Conservation (phyloP, 139 green algal species). For the Microglena sp. region DNA sequence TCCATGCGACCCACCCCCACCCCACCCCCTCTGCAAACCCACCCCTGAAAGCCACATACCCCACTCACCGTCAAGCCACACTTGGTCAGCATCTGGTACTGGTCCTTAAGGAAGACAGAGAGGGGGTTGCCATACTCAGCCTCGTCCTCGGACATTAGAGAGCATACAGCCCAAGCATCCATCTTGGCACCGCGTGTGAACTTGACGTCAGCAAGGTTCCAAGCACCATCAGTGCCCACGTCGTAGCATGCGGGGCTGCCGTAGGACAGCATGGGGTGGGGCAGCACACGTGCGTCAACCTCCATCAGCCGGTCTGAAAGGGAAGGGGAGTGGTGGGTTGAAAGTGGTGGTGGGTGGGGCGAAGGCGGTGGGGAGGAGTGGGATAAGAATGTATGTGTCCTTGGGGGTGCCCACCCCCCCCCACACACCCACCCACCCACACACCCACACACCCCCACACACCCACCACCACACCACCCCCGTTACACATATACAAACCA, state of each 20-base stretch:
- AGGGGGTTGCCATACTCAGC: slow-evolving; percentile 12
- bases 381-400: no score
- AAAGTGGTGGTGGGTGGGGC: no score
- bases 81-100: slow-evolving; percentile 7
- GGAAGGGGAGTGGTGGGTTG: no score
- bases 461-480: no score
- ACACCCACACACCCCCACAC: not conserved
- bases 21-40: no score
- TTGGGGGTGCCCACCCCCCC: no score
- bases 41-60: no score
- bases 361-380: no score
- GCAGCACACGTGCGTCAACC: slow-evolving; percentile 30
- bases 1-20: no score
- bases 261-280: slow-evolving; percentile 42
- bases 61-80: slow-evolving; percentile 17
- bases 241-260: slow-evolving; percentile 17
- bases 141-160: slow-evolving; percentile 15
- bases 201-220: slow-evolving; percentile 10
- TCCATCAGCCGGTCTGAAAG: slow-evolving; percentile 4
- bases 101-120: slow-evolving; percentile 9
- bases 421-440: not conserved
- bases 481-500: no score
- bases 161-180: slow-evolving; percentile 32
- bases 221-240: slow-evolving; percentile 8
- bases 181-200: not conserved